Percentiles rank a stretch among this genome's conserved stretches.
Conservation (phyloP, 2,329 filamentous ascomycete genomes). For the Penicillium fuscoglaucum region DNA sequence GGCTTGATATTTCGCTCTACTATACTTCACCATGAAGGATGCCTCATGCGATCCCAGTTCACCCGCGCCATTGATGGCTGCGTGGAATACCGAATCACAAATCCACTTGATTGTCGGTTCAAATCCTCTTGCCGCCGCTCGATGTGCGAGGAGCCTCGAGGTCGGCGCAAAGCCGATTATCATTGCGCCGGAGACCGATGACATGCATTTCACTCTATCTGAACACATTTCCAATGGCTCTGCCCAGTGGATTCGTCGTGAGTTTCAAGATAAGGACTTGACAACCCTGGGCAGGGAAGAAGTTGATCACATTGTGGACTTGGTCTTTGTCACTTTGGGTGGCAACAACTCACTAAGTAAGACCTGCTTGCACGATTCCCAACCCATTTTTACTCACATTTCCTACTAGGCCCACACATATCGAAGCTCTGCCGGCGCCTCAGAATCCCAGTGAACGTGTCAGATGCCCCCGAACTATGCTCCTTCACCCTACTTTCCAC, state of each 20-base stretch:
- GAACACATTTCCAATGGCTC: constrained; percentile 46
- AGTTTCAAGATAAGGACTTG: constrained; percentile 71
- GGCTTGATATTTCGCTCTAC: constrained; percentile 17
- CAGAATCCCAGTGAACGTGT: constrained; percentile 89
- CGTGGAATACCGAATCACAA: constrained; percentile 43
- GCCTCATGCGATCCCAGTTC: constrained; percentile 24
- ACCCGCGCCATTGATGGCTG: constrained; percentile 40
- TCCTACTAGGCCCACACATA: constrained; percentile 60
- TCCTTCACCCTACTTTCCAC: constrained; percentile 88
- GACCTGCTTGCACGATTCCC: constrained; percentile 31
- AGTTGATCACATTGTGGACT: constrained; percentile 76
- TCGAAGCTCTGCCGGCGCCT: constrained; percentile 72
- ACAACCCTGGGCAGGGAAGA: constrained; percentile 76
- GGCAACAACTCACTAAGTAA: constrained; percentile 52
- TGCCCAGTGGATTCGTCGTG: constrained; percentile 44
- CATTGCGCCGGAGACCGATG: constrained; percentile 66
- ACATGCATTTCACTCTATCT: constrained; percentile 59
- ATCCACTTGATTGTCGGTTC: constrained; percentile 83
- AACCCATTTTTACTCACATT: constrained; percentile 36
- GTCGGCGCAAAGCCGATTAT: constrained; percentile 80
- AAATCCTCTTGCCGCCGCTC: constrained; percentile 80
- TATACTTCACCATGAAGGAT: constrained; percentile 34
- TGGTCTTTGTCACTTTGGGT: constrained; percentile 79
- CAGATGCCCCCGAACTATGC: constrained; percentile 82
- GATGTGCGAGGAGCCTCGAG: constrained; percentile 75